Base-by-base conservation (phyloP, 306 rosid species). In the Quercus aquifolioides region DNA sequence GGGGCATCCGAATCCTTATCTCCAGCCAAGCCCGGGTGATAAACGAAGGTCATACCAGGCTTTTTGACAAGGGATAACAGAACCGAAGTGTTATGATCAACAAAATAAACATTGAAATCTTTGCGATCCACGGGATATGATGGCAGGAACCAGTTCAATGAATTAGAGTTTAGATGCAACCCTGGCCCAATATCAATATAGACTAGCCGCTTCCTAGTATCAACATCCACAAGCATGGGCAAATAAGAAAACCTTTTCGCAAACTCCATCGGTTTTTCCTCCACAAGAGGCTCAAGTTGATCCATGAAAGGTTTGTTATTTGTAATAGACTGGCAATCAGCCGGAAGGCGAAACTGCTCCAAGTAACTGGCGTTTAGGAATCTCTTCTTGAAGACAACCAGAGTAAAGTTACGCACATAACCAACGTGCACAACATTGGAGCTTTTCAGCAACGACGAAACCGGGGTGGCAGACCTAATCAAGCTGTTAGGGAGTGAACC, bases 11-110 rank as follows among this genome's bases (percentile, higher is more conserved):
- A 31, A 2, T 14, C 77, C 64, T 84, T 62, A 3, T 35, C 73
- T 75, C 87, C 97, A 3, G 93, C 90, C 73, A 95, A 81, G 11
- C 90, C 90, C 0, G 99, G 99, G 80, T 91, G 93, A 88, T 95
- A 95, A 77, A 95, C 94, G 70, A 95, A 95, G 30, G 96, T 92
- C 82, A 91, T 74, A 25, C 97, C 96, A 2, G 97, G 95, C 51
- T 78, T 75, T 67, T 82, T 87, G 76, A 92, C 94, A 69, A 86
- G 81, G 5, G 97, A 84, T 64, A 87, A 69, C 51, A 94, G 79
- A 49, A 89, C 82, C 20, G 97, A 89, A 80, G 89, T 79, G 79
- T 92, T 88, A 76, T 95, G 88, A 60, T 95, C 96, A 63, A 92
- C 96, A 83, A 92, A 88, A 68, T 90, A 95, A 20, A 88, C 90